These are phyloP conservation scores for Bacterosira constricta DNA, from an alignment of 108 stramenopile genomes.

Conservation along the genomic window DNA sequence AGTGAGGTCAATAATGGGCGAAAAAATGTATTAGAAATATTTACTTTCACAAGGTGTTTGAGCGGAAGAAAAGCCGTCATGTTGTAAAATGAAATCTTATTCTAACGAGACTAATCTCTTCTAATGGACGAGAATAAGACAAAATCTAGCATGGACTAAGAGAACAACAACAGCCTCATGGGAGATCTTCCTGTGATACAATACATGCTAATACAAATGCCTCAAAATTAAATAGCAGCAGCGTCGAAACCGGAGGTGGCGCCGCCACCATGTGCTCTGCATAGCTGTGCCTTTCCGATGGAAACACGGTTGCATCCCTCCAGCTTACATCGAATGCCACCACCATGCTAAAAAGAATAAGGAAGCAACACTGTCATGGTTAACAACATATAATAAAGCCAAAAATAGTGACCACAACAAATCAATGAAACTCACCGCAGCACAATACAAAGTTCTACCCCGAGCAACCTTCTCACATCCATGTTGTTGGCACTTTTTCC, in stretches of 20 bases:
- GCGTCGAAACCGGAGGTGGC: slow-evolving; percentile 1
- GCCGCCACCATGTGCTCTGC: slow-evolving; percentile 94
- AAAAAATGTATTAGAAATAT: too few relatives aligned
- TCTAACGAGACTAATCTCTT: too few relatives aligned
- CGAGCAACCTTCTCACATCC: slow-evolving; percentile 88
- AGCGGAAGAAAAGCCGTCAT: too few relatives aligned
- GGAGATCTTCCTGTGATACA: too few relatives aligned
- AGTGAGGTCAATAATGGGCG: too few relatives aligned
- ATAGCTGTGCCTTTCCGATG: slow-evolving; percentile 91
- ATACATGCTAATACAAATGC: not conserved
- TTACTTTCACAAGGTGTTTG: too few relatives aligned
- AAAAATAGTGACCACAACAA: not conserved
- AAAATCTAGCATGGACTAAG: too few relatives aligned
- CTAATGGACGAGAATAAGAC: too few relatives aligned
- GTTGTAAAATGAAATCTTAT: too few relatives aligned
- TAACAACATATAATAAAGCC: not conserved
- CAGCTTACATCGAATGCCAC: slow-evolving; percentile 93
- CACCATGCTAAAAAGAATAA: slow-evolving; percentile 81
- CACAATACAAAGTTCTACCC: slow-evolving; percentile 86
- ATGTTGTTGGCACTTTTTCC: slow-evolving; percentile 83
- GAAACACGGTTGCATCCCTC: slow-evolving; percentile 95
- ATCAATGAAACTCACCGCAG: slow-evolving; percentile 54
- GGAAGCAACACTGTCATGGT: slow-evolving; percentile 1
- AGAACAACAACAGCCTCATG: too few relatives aligned
- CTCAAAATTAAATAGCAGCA: not conserved